Base-by-base conservation (phyloP, 768 basidiomycete genomes). In the Tricholoma flavovirens region DNA sequence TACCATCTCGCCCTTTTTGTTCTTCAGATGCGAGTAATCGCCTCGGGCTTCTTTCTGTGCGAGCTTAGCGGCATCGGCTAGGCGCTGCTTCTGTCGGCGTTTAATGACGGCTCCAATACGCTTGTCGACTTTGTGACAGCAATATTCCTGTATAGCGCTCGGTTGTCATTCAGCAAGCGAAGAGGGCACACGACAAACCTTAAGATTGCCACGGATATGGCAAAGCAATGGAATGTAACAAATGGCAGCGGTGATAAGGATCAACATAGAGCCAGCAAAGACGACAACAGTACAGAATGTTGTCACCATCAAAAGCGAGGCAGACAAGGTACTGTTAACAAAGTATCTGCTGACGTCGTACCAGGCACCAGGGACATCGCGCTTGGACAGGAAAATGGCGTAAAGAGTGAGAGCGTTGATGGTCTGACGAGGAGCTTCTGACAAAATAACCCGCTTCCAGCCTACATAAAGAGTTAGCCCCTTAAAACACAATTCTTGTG, bases 61-160 rank as follows among this genome's bases (percentile, higher is more conserved):
- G 22, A 88, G 77, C 42, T 84, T 88, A 9, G 85, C 86, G 49
- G 90, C 87, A 61, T 89, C 87, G 1, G 82, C 83, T 32, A 91
- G 76, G 32, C 97, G 87, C 64, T 95, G 87, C 66, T 90, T 88
- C 63, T 88, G 88, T 70, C 88, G 88, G 60, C 90, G 87, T 72
- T 91, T 94, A 78, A 98, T 93, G 57, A 98, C 86, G 66, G 87
- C 90, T 56, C 86, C 82, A 63, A 98, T 98, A 60, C 96, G 93
- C 91, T 98, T 98, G 77, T 99, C 96, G 50, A 98, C 93, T 72
- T 98, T 97, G 77, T 98, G 93, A 69, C 95, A 98, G 71, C 91
- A 92, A 73, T 97, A 98, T 79, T 99, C 96, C 87, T 92, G 60
- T 57, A 51, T 35, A 35, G 62, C 57, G 26, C 56, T 49, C 30